These are phyloP conservation scores for Colletotrichum sp. DNA, from an alignment of 2,329 filamentous ascomycete species.

Conservation along the genomic window DNA sequence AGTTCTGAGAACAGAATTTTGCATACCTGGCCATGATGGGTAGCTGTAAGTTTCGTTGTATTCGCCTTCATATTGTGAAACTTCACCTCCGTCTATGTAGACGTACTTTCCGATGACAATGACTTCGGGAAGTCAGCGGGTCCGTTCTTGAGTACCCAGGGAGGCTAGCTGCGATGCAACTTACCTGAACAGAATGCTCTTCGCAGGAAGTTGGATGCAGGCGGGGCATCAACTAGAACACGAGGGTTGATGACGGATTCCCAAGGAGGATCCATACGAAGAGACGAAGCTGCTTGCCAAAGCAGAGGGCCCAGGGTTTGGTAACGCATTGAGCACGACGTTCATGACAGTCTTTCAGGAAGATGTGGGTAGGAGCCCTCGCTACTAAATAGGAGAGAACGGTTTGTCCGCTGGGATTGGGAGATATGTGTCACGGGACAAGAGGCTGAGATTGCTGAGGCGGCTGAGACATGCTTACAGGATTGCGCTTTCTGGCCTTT, in stretches of 20 bases:
- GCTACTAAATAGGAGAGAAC: accelerated
- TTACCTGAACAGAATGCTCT: neutral
- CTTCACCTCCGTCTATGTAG: neutral
- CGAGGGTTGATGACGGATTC: accelerated
- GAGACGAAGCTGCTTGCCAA: neutral
- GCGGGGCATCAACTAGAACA: neutral
- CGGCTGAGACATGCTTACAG: accelerated
- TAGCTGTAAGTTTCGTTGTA: neutral
- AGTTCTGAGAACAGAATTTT: accelerated
- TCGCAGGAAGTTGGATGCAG: neutral
- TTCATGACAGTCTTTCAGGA: neutral
- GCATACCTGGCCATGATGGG: neutral
- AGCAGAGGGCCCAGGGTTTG: accelerated
- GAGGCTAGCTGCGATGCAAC: accelerated
- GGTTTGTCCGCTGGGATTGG: accelerated
- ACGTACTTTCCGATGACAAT: neutral
- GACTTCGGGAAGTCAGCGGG: neutral
- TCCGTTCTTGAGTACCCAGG: neutral
- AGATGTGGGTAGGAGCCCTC: neutral
- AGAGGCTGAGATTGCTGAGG: neutral
- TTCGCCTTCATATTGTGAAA: neutral
- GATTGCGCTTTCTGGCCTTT: accelerated
- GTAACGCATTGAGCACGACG: neutral
- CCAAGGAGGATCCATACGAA: neutral
- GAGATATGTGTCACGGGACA: neutral